Base-by-base conservation (phyloP, 306 rosid species). In the Prunus mira region DNA sequence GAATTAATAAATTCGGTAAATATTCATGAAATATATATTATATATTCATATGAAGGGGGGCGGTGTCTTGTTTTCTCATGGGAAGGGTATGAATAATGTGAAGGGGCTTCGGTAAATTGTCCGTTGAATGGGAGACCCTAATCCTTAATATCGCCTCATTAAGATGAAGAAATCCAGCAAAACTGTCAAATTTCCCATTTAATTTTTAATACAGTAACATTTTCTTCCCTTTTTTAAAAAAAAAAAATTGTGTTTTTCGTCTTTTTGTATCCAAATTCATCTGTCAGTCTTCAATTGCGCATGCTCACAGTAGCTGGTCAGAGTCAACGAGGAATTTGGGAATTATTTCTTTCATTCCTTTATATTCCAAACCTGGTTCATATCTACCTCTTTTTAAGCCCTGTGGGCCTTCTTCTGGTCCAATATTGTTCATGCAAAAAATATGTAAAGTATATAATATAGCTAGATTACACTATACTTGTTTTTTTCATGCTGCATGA, bases 41-140 rank as follows among this genome's bases (percentile, higher is more conserved):
- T 47, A 17, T 25, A 69, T 47, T 25, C 4, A 24, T 28, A n/a
- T 46, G 61, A 61, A 19, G 77, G 3, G 3, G 55, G 69, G 69
- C 69, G 70, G 57, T 49, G 58, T 76, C 67, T 34, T 70, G 73
- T 78, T 45, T 77, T 81, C 71, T 77, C 71, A 41, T 20, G 50
- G 30, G 55, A 38, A 54, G 45, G 34, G 51, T 11, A 56, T 41
- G 77, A 58, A 38, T 1, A 6, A 34, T 50, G 32, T 38, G 76
- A 80, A 61, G 77, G 65, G 82, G 55, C 67, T 83, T 79, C 88
- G 88, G 88, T 86, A 85, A 87, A 75, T 3, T 95, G 97, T 89
- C 84, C 84, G 93, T 92, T 90, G 97, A 92, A 90, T 75, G 79
- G 89, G 97, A 85, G 88, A 95, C 99, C 97, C 84, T 77, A 12